A percentile compares a stretch with the other conserved stretches of the same genome.
These are phyloP conservation scores for Moesziomyces aphidis DNA, from an alignment of 1,284 basidiomycete species.

Conservation along the genomic window DNA sequence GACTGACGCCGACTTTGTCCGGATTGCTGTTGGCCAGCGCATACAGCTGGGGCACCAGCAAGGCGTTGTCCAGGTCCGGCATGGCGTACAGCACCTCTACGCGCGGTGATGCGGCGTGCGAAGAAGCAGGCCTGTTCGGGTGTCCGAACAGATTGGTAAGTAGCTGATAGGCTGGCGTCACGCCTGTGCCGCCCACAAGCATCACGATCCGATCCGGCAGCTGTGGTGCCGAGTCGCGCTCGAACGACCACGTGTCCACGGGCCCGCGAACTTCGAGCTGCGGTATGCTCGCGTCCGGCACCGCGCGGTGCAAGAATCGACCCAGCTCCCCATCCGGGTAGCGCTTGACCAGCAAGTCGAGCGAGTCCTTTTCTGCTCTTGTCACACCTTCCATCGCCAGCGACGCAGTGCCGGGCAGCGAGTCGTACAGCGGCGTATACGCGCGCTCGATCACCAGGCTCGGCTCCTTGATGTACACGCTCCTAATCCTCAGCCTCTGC, in stretches of 20 bases:
- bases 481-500: slow-evolving; percentile 25
- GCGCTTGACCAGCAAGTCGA: slow-evolving; percentile 49
- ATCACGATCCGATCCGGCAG: slow-evolving; percentile 35
- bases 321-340: slow-evolving; percentile 55
- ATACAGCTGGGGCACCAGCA: slow-evolving; percentile 44
- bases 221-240: slow-evolving; percentile 7
- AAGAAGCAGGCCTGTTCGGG: not conserved
- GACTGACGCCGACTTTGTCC: slow-evolving; percentile 21
- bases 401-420: slow-evolving; percentile 21
- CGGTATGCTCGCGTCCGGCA: slow-evolving; percentile 11
- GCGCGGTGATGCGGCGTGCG: slow-evolving; percentile 4
- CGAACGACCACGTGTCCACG: slow-evolving; percentile 47
- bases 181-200: slow-evolving; percentile 53
- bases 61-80: slow-evolving; percentile 13
- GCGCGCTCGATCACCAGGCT: slow-evolving; percentile 54
- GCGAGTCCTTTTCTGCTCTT: not conserved
- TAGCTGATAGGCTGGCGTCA: slow-evolving; percentile 56
- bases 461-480: slow-evolving; percentile 52
- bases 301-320: slow-evolving; percentile 36
- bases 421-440: slow-evolving; percentile 55
- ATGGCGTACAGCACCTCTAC: slow-evolving; percentile 47
- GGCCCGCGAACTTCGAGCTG: slow-evolving; percentile 50
- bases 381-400: not conserved
- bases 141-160: slow-evolving; percentile 38
- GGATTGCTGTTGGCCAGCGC: slow-evolving; percentile 11